phyloP scores from a whole-genome alignment of 345 rosid genomes.

The Salix purpurea region DNA sequence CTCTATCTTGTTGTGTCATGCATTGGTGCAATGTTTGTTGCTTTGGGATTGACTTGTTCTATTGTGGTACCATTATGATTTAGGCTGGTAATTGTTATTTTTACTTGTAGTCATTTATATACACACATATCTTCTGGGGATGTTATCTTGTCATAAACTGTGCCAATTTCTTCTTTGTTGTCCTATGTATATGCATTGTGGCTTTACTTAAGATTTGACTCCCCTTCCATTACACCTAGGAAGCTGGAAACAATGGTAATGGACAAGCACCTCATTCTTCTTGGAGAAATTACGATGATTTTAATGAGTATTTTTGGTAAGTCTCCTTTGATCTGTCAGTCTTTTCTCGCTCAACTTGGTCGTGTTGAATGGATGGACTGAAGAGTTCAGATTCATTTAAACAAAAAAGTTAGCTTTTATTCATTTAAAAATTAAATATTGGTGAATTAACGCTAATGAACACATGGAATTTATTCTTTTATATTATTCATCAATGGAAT shows the following conservation, averaged over 20 bases:
- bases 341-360: too few species aligned
- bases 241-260: constrained; percentile 80
- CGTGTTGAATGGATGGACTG: background rate
- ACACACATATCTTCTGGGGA: background rate
- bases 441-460: background rate
- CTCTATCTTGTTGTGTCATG: background rate
- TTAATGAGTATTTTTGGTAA: constrained; percentile 93
- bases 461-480: background rate
- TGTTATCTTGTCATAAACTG: background rate
- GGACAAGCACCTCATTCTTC: constrained; percentile 95
- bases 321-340: background rate
- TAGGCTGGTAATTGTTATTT: background rate
- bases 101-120: background rate
- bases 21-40: background rate
- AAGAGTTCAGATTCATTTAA: background rate
- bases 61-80: background rate
- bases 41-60: background rate
- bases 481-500: background rate
- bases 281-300: constrained; percentile 99
- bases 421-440: background rate
- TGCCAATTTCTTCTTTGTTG: too few species aligned
- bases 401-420: background rate
- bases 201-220: constrained; percentile 3
- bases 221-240: constrained; percentile 42
- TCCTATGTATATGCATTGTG: background rate